phyloP scores from a whole-genome alignment of 2,329 filamentous ascomycete genomes.

The Xenoacremonium recifei region DNA sequence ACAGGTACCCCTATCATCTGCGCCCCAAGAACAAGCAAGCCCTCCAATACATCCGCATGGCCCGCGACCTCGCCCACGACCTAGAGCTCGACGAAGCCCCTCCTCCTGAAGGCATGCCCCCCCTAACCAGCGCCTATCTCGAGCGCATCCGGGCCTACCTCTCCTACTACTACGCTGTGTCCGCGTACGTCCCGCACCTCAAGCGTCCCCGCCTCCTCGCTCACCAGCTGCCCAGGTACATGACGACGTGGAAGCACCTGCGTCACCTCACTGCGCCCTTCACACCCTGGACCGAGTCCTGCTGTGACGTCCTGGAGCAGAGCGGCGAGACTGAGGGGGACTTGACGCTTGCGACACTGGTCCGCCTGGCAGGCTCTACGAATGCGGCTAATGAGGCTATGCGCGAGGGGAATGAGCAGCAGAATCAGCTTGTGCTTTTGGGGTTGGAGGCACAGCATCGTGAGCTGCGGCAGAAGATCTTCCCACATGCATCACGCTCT shows the following conservation, averaged over 20 bases:
- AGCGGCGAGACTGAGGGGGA: conserved; percentile 39
- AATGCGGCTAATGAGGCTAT: conserved; percentile 37
- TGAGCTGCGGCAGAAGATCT: conserved; percentile 38
- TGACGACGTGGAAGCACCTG: conserved; percentile 37
- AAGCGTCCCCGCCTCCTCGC: conserved; percentile 7
- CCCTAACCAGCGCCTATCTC: conserved; percentile 27
- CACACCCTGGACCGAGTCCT: conserved; percentile 42
- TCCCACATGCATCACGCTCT: conserved; percentile 28
- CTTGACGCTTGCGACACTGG: conserved; percentile 41
- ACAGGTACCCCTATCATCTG: conserved; percentile 55
- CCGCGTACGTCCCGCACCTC: conserved; percentile 33
- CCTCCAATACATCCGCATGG: conserved; percentile 52
- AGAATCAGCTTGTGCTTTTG: conserved; percentile 43
- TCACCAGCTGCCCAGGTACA: conserved; percentile 35
- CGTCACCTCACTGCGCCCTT: conserved; percentile 31
- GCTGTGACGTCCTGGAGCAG: conserved; percentile 43
- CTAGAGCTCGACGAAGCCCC: conserved; percentile 46
- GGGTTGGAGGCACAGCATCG: conserved; percentile 47
- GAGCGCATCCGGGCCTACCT: conserved; percentile 47
- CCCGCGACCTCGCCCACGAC: conserved; percentile 47
- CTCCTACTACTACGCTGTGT: conserved; percentile 41
- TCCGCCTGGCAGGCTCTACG: conserved; percentile 39
- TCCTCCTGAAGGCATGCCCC: conserved; percentile 3
- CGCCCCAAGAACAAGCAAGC: conserved; percentile 49
- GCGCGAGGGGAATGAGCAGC: conserved; percentile 33